Conservation (phyloP, 2,329 filamentous ascomycete genomes). For the Hirsutella minnesotensis region DNA sequence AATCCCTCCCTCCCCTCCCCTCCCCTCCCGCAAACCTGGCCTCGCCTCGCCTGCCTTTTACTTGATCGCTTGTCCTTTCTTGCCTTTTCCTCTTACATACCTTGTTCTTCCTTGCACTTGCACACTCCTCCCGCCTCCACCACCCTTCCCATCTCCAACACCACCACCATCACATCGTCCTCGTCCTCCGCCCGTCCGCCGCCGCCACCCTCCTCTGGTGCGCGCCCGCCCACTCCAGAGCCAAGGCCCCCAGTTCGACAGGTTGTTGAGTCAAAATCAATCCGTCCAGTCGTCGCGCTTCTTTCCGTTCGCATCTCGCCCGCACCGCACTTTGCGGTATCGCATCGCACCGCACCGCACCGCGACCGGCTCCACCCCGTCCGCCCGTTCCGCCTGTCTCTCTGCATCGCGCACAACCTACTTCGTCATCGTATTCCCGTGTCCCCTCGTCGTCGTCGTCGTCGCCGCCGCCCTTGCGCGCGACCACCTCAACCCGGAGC, state of each 20-base stretch:
- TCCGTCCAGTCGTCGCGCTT: neutral
- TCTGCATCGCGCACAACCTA: neutral
- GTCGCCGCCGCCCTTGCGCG: constrained; percentile 2
- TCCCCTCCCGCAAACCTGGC: neutral
- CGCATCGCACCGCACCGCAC: neutral
- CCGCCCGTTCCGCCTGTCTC: neutral
- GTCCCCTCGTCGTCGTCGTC: neutral
- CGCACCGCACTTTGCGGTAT: neutral
- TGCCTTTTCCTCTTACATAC: neutral
- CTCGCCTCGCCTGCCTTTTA: neutral
- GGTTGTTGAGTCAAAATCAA: neutral
- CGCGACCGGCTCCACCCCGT: neutral
- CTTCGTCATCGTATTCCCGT: neutral
- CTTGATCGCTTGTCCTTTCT: neutral
- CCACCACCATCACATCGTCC: neutral
- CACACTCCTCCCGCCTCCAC: neutral
- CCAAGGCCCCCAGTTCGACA: neutral
- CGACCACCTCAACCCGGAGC: neutral
- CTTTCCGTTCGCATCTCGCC: neutral
- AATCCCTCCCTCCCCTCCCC: neutral
- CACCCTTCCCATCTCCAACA: neutral
- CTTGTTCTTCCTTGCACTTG: neutral
- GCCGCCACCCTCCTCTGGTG: neutral
- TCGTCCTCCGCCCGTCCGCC: neutral
- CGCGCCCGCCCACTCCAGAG: neutral